These are phyloP conservation scores for Sphagnurus paluster DNA, from an alignment of 1,284 basidiomycete species.

Conservation along the genomic window DNA sequence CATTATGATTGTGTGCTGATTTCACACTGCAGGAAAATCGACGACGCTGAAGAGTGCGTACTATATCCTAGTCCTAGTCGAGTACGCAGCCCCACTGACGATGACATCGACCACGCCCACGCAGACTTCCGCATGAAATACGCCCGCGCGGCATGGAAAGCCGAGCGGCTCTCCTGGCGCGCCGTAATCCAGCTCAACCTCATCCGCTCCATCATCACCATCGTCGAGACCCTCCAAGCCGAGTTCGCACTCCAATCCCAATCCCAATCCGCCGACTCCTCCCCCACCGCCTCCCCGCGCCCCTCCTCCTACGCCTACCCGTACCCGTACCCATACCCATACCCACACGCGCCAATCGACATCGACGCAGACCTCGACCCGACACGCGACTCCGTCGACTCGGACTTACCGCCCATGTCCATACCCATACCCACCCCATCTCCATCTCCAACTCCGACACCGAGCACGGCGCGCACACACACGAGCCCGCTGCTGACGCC, in stretches of 20 bases:
- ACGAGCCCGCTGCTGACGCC: slow-evolving; percentile 33
- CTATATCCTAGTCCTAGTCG: neutral
- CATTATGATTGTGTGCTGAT: neutral
- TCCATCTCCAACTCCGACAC: neutral
- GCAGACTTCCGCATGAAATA: slow-evolving; percentile 53
- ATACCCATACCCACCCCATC: too few relatives aligned
- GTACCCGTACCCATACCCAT: slow-evolving; percentile 4
- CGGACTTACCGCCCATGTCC: too few relatives aligned
- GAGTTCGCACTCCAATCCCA: slow-evolving; percentile 37
- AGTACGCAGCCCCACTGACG: slow-evolving; percentile 1
- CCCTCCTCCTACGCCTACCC: slow-evolving; percentile 3
- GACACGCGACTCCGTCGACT: slow-evolving; percentile 13
- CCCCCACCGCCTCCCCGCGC: neutral
- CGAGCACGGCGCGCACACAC: neutral
- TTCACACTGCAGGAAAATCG: slow-evolving; percentile 46
- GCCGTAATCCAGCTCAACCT: slow-evolving; percentile 69
- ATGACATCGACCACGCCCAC: neutral
- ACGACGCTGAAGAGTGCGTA: slow-evolving; percentile 65
- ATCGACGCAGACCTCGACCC: slow-evolving; percentile 8
- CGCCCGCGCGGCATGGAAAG: slow-evolving; percentile 49
- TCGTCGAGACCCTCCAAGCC: slow-evolving; percentile 50
- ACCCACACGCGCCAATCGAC: slow-evolving; percentile 1
- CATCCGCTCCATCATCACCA: slow-evolving; percentile 55
- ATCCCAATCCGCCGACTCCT: slow-evolving; percentile 15
- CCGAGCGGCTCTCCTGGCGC: slow-evolving; percentile 61